These are phyloP conservation scores for Bretschneidera sinensis DNA, from an alignment of 345 rosid species.

Conservation along the genomic window DNA sequence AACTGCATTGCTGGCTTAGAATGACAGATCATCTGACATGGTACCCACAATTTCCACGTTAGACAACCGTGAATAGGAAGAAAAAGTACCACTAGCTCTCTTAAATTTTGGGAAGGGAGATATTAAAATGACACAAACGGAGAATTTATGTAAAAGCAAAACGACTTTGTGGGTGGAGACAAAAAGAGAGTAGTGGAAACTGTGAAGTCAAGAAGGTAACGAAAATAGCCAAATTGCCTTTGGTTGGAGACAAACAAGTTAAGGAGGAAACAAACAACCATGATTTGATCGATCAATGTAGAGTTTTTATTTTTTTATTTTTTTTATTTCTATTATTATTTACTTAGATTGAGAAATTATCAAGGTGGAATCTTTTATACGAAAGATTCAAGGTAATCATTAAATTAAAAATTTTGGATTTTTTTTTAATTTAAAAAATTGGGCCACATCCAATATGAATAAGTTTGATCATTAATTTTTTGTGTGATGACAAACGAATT, in stretches of 20 bases:
- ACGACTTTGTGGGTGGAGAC: constrained; percentile 27
- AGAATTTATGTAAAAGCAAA: constrained; percentile 16
- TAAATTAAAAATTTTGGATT: too few species aligned
- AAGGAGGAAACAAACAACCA: not conserved
- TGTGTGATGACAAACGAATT: too few species aligned
- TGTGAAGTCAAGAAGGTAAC: not conserved
- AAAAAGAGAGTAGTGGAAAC: constrained; percentile 7
- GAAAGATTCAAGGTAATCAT: too few species aligned
- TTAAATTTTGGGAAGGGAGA: too few species aligned
- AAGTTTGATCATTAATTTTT: too few species aligned
- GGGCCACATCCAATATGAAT: too few species aligned
- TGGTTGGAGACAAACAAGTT: constrained; percentile 10
- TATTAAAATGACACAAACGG: constrained; percentile 20
- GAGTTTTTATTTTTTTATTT: too few species aligned
- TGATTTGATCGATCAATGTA: constrained; percentile 34
- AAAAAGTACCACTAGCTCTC: too few species aligned
- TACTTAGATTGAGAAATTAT: too few species aligned
- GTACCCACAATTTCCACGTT: constrained; percentile 3
- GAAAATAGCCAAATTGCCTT: constrained; percentile 8
- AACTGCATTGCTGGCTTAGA: constrained; percentile 10
- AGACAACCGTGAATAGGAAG: not conserved
- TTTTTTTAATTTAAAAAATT: too few species aligned
- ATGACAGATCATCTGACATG: constrained; percentile 18
- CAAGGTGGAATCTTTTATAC: too few species aligned
- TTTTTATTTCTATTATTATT: too few species aligned